These are phyloP conservation scores for Trametes versicolor DNA, from an alignment of 1,284 basidiomycete species.

Conservation along the genomic window DNA sequence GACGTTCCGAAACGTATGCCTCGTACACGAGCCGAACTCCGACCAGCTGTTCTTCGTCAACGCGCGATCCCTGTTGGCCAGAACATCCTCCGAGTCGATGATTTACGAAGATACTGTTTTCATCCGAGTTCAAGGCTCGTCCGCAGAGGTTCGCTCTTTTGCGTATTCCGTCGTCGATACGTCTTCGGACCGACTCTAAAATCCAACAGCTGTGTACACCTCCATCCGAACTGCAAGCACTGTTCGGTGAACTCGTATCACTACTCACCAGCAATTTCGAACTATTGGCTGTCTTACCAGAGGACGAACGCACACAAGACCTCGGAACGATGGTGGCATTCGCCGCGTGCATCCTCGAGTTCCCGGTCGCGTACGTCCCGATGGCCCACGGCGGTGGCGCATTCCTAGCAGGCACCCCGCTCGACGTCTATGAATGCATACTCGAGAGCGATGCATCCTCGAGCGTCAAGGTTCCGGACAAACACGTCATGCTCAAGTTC, in stretches of 20 bases:
- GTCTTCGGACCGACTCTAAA: neutral
- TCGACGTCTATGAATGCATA: constrained; percentile 59
- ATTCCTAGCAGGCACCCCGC: constrained; percentile 53
- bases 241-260: neutral
- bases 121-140: constrained; percentile 18
- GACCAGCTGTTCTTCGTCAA: constrained; percentile 61
- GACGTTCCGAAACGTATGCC: constrained; percentile 48
- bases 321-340: constrained; percentile 52
- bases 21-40: constrained; percentile 52
- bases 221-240: constrained; percentile 2
- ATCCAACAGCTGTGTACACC: constrained; percentile 3
- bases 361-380: constrained; percentile 66
- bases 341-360: constrained; percentile 64
- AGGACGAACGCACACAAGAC: constrained; percentile 12
- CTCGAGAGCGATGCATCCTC: constrained; percentile 22
- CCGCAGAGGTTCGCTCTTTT: constrained; percentile 7
- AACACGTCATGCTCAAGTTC: constrained; percentile 51
- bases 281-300: neutral
- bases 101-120: neutral
- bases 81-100: constrained; percentile 27
- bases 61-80: neutral
- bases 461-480: neutral
- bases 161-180: neutral
- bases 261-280: neutral
- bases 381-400: constrained; percentile 41